These are phyloP conservation scores for Colletotrichum filicis DNA, from an alignment of 2,329 filamentous ascomycete genomes.

Conservation along the genomic window DNA sequence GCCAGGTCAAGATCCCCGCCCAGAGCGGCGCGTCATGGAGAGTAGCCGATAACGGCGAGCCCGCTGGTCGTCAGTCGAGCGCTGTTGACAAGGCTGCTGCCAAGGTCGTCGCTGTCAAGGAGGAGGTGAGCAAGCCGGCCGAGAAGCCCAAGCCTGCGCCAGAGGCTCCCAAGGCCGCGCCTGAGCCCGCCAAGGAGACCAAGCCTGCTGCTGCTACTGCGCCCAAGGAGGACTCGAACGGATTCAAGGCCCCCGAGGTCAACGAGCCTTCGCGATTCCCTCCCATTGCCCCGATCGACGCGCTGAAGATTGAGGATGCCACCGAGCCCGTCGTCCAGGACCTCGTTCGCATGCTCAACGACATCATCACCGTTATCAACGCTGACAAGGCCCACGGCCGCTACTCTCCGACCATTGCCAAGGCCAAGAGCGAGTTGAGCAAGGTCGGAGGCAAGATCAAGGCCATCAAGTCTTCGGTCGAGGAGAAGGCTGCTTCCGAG, in stretches of 20 bases:
- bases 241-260: conserved; percentile 68
- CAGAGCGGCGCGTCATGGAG: conserved; percentile 88
- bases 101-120: conserved; percentile 41
- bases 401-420: conserved; percentile 81
- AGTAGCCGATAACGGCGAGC: conserved; percentile 71
- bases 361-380: conserved; percentile 93
- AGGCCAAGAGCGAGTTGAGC: conserved; percentile 85
- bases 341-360: conserved; percentile 93
- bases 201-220: conserved; percentile 38
- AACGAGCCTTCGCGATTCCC: conserved; percentile 73
- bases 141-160: conserved; percentile 36
- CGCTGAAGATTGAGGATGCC: conserved; percentile 78
- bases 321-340: conserved; percentile 92
- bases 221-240: conserved; percentile 43
- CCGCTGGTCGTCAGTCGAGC: conserved; percentile 70
- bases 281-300: conserved; percentile 78
- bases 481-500: conserved; percentile 78
- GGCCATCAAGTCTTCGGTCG: conserved; percentile 75
- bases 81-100: conserved; percentile 54
- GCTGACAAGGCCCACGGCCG: conserved; percentile 82
- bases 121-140: conserved; percentile 44
- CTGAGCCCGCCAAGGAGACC: conserved; percentile 46
- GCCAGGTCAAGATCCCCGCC: conserved; percentile 83
- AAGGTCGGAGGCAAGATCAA: conserved; percentile 84
- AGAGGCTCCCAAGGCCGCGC: conserved; percentile 21